These are phyloP conservation scores for Jatropha multifida DNA, from an alignment of 441 rosid species.

Conservation along the genomic window DNA sequence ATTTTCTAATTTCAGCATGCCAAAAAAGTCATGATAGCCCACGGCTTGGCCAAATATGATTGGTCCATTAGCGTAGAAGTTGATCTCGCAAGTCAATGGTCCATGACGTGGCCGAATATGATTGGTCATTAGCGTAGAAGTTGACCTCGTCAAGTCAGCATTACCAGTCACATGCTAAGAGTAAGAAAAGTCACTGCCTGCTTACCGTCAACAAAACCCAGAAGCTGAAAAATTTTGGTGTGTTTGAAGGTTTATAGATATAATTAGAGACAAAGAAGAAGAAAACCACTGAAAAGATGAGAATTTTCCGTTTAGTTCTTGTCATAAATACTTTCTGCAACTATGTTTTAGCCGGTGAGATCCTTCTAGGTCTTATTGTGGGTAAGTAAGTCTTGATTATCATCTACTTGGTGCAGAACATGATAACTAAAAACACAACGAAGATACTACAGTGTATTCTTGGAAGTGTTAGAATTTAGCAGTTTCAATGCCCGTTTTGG, in stretches of 20 bases:
- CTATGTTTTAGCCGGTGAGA: conserved; percentile 51
- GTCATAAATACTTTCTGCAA: conserved; percentile 26
- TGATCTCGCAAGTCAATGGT: too few species aligned
- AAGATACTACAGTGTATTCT: neutral
- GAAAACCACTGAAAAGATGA: conserved; percentile 18
- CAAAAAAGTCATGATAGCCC: too few species aligned
- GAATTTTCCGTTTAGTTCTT: conserved; percentile 27
- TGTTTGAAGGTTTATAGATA: neutral
- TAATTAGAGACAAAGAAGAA: neutral
- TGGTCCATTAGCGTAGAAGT: too few species aligned
- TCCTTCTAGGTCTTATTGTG: conserved; percentile 50
- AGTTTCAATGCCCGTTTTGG: neutral
- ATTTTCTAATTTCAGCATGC: too few species aligned
- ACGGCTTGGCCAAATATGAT: too few species aligned
- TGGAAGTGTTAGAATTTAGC: neutral
- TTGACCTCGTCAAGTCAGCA: neutral
- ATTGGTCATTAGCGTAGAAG: conserved; percentile 25
- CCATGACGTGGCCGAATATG: conserved; percentile 29
- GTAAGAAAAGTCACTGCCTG: too few species aligned
- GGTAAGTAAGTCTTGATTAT: conserved; percentile 39
- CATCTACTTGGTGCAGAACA: neutral
- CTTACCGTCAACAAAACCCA: neutral
- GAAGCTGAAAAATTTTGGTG: neutral
- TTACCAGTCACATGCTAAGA: neutral
- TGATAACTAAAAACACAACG: neutral